phyloP scores from a whole-genome alignment of 2,329 filamentous ascomycete species.

The Cryphonectria japonica region DNA sequence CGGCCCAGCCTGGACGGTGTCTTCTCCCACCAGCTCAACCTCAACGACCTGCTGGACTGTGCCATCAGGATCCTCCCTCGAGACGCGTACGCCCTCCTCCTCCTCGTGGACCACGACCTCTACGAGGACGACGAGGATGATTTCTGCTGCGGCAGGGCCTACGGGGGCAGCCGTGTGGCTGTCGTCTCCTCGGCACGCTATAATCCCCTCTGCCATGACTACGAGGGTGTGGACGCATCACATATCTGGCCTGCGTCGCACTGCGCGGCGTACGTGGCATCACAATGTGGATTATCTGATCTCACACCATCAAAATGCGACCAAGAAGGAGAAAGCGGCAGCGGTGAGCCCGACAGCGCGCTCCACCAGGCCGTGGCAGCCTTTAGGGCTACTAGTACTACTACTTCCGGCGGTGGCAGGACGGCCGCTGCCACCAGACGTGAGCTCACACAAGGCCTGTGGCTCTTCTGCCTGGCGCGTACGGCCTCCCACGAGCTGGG shows the following conservation, averaged over 20 bases:
- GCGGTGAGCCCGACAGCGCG: slow-evolving; percentile 31
- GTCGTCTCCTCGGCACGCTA: slow-evolving; percentile 68
- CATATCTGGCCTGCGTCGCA: slow-evolving; percentile 71
- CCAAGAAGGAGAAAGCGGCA: background rate
- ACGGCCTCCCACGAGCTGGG: slow-evolving; percentile 68
- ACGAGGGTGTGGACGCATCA: slow-evolving; percentile 43
- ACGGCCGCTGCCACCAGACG: slow-evolving; percentile 28
- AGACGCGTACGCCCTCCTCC: slow-evolving; percentile 62
- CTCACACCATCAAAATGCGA: slow-evolving; percentile 9
- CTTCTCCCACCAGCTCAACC: slow-evolving; percentile 58
- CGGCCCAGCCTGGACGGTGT: slow-evolving; percentile 51
- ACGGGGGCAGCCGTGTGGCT: slow-evolving; percentile 64
- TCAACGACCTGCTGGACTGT: slow-evolving; percentile 64
- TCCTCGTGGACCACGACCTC: slow-evolving; percentile 65
- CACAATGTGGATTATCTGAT: slow-evolving; percentile 36
- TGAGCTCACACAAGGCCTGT: slow-evolving; percentile 47
- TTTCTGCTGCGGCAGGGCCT: slow-evolving; percentile 69
- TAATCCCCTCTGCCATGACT: slow-evolving; percentile 52
- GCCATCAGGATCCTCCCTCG: slow-evolving; percentile 55
- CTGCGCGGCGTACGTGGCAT: slow-evolving; percentile 55
- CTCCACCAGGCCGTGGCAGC: slow-evolving; percentile 42
- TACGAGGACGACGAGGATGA: slow-evolving; percentile 69
- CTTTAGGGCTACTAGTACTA: slow-evolving; percentile 30
- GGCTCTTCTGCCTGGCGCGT: slow-evolving; percentile 60
- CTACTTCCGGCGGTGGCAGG: slow-evolving; percentile 32